Evolutionary conservation across 2,329 filamentous ascomycete genomes (phyloP), one percentile per base, ranked within the genome.

Genomic region (Beauveria sp.): DNA sequence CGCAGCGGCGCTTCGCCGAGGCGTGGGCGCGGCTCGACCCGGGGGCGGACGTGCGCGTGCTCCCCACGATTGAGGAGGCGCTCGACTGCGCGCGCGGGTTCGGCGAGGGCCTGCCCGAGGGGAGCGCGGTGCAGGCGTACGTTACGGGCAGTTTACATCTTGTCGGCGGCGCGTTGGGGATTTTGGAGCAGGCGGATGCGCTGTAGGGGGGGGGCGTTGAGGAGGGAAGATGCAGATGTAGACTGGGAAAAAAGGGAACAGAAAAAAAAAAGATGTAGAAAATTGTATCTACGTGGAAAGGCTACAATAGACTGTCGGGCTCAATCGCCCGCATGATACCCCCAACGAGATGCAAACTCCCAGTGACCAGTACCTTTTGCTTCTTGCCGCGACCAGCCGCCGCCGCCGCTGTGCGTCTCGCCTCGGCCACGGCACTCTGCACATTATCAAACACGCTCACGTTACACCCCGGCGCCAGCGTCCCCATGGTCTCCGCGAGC

Each of bases 271-370:
- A 22, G 22, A 22, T 22, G 22, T 22, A 22, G 22, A 22, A 22
- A 22, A 22, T 22, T 12, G 6, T 28, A 28, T 60, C 20, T 37
- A 47, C n/a, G 24, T 20, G 48, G 20, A 47, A 26, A 30, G 22
- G 43, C 66, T 68, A 78, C 46, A 72, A 68, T 65, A 73, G 67
- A 61, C 67, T 67, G 14, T 75, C 73, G 9, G 78, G 77, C 67
- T 79, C 90, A 62, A 96, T 73, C 1, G 89, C 85, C 71, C 89
- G 87, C 57, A 96, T 76, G 51, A 92, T 78, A 12, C 89, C 90
- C 8, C 92, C 91, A 1, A 92, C 91, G 44, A 96, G 79, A 77
- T 96, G 89, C 69, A 96, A 75, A 71, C 91, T 96, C 2, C 92
- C 92, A 16, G 92, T 96, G 10, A 91, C 86, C 59, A 96, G 75